phyloP scores from a whole-genome alignment of 305 asterid genomes.

The Salvia sclarea region DNA sequence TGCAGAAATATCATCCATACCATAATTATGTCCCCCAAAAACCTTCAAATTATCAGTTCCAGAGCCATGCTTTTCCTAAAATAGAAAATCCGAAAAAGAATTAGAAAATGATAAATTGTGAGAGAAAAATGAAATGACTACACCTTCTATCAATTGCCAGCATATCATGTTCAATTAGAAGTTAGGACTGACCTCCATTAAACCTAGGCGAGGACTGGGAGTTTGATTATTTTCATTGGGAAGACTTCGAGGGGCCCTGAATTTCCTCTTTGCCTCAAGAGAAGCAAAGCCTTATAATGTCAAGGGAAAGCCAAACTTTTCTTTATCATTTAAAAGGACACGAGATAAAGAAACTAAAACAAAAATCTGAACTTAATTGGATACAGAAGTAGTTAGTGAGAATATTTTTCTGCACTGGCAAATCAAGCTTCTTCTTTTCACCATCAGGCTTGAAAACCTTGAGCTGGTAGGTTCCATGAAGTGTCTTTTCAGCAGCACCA shows the following conservation, averaged over 20 bases:
- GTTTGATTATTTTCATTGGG: slow-evolving; percentile 39
- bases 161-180: slow-evolving; percentile 16
- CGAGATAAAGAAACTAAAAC: slow-evolving; percentile 16
- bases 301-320: slow-evolving; percentile 42
- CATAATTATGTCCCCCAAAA: slow-evolving; percentile 41
- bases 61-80: slow-evolving; percentile 45
- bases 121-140: not conserved
- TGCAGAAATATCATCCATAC: slow-evolving; percentile 37
- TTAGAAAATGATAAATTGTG: not conserved
- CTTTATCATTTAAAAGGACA: not conserved
- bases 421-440: slow-evolving; percentile 65
- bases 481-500: slow-evolving; percentile 40
- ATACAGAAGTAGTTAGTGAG: slow-evolving; percentile 93
- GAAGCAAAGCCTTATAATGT: slow-evolving; percentile 76
- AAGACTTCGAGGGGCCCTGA: slow-evolving; percentile 65
- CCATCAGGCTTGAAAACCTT: slow-evolving; percentile 62
- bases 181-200: slow-evolving; percentile 40
- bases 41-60: slow-evolving; percentile 34
- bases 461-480: slow-evolving; percentile 50
- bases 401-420: slow-evolving; percentile 87
- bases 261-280: slow-evolving; percentile 80
- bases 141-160: not conserved
- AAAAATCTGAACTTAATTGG: slow-evolving; percentile 39
- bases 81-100: slow-evolving; percentile 1
- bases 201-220: slow-evolving; percentile 33